Evolutionary conservation across 2,329 filamentous ascomycete genomes (phyloP), one percentile per base, ranked within the genome.

Genomic region (Clarireedia paspali): DNA sequence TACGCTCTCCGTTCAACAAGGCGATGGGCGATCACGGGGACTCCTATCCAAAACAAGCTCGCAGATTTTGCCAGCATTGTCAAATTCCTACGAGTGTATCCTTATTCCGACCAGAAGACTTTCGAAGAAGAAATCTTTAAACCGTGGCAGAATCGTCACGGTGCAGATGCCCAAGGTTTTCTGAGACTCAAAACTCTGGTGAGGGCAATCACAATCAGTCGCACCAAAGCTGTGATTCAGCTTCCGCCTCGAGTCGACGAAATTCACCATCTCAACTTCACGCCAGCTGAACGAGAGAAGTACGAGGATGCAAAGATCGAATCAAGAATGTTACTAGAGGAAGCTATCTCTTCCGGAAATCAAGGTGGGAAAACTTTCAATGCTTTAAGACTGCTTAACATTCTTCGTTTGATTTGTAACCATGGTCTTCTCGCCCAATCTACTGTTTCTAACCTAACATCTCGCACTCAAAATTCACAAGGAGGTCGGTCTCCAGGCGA

Each of bases 391-490:
- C 68, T 71, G 44, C 75, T 80, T 30, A 73, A 79, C 27, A 65
- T 68, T 0, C 62, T 79, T 55, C 66, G 76, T 1, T 64, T 77
- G 15, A 64, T 78, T 3, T 79, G 77, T 38, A 73, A 78, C 46
- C 62, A 78, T 0, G 77, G 77, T 0, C 50, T 74, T n/a, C 36
- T 45, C 15, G 49, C 45, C 5, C 45, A 26, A 24, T 17, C n/a
- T 47, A 20, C 45, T 20, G 23, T 47, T 17, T 10, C 17, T 3
- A 47, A 26, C 15, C 39, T 14, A 30, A 30, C 27, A 30, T 30
- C 6, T 2, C 27, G 27, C 6, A 30, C 17, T n/a, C 14, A 30
- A 36, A 48, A 15, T 34, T 48, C 24, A 27, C 47, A 48, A 48
- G 9, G 17, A 0, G 62, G 69, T n/a, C 76, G 76, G 27, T 63